phyloP scores from a whole-genome alignment of 805 yeast genomes.

The Saccharomycopsis selenospora region DNA sequence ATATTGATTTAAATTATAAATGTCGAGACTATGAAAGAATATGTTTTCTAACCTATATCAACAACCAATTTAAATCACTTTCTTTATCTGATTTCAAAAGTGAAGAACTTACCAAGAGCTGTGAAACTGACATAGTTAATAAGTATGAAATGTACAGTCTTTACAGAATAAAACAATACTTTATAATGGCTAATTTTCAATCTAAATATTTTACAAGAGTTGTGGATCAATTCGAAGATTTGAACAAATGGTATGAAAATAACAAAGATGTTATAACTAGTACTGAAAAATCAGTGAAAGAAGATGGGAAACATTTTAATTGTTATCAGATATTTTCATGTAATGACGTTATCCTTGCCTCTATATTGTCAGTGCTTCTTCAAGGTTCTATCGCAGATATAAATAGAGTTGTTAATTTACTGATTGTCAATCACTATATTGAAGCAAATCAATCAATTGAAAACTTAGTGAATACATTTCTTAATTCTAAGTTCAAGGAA shows the following conservation, averaged over 20 bases:
- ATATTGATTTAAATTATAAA: neutral
- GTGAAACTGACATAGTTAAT: too few relatives aligned
- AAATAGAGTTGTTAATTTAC: neutral
- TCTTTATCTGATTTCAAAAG: neutral
- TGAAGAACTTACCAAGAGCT: neutral
- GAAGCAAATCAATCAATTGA: constrained; percentile 21
- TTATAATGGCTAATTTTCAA: constrained; percentile 25
- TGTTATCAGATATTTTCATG: constrained; percentile 14
- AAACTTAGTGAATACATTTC: constrained; percentile 23
- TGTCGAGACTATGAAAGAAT: constrained; percentile 12
- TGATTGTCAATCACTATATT: constrained; percentile 15
- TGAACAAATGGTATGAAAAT: constrained; percentile 8
- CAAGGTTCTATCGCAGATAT: neutral
- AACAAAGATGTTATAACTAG: constrained; percentile 20
- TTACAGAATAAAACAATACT: constrained; percentile 25
- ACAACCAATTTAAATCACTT: neutral
- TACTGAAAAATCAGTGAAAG: constrained; percentile 15
- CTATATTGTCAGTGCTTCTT: constrained; percentile 21
- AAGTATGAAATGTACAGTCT: too few relatives aligned
- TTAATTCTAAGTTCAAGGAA: constrained; percentile 25
- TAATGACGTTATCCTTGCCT: constrained; percentile 10
- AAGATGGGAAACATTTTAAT: constrained; percentile 8
- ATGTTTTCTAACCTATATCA: constrained; percentile 5
- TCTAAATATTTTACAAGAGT: constrained; percentile 23
- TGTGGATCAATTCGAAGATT: constrained; percentile 11